These are phyloP conservation scores for Aureobasidium sp. DNA, from an alignment of 2,329 filamentous ascomycete species.

Conservation along the genomic window DNA sequence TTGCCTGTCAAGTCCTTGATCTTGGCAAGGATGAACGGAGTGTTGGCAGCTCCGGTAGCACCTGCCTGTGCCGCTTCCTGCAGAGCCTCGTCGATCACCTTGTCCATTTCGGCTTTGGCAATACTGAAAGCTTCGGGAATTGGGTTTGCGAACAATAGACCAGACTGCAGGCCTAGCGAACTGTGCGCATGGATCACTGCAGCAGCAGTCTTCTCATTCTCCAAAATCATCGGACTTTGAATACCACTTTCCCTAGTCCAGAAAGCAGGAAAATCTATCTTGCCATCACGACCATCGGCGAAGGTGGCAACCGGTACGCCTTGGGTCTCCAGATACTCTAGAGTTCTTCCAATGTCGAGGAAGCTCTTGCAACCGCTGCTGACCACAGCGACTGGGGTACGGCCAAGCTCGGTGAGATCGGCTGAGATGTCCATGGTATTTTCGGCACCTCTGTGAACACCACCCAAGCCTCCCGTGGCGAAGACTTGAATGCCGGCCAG, in stretches of 20 bases:
- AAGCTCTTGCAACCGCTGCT: constrained; percentile 94
- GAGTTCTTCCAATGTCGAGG: constrained; percentile 78
- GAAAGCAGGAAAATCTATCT: constrained; percentile 84
- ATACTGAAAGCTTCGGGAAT: constrained; percentile 65
- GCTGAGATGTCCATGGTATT: constrained; percentile 87
- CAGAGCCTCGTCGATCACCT: constrained; percentile 60
- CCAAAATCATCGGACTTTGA: constrained; percentile 66
- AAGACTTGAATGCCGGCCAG: constrained; percentile 86
- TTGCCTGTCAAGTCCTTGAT: constrained; percentile 71
- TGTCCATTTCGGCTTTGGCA: constrained; percentile 61
- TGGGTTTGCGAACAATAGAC: constrained; percentile 82
- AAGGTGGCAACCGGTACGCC: constrained; percentile 84
- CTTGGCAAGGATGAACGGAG: constrained; percentile 70
- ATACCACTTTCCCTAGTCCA: constrained; percentile 82
- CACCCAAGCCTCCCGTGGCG: constrained; percentile 87
- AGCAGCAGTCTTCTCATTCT: constrained; percentile 73
- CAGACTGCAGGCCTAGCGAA: constrained; percentile 62
- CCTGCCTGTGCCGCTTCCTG: constrained; percentile 56
- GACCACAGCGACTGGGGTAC: constrained; percentile 80
- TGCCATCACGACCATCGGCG: constrained; percentile 64
- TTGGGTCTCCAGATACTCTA: constrained; percentile 69
- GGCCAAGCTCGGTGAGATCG: constrained; percentile 85
- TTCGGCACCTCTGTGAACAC: constrained; percentile 85
- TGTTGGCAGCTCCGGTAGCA: constrained; percentile 67
- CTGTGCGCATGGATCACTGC: constrained; percentile 79